Conservation (phyloP, 306 rosid species). For the Dalbergia cultrata region DNA sequence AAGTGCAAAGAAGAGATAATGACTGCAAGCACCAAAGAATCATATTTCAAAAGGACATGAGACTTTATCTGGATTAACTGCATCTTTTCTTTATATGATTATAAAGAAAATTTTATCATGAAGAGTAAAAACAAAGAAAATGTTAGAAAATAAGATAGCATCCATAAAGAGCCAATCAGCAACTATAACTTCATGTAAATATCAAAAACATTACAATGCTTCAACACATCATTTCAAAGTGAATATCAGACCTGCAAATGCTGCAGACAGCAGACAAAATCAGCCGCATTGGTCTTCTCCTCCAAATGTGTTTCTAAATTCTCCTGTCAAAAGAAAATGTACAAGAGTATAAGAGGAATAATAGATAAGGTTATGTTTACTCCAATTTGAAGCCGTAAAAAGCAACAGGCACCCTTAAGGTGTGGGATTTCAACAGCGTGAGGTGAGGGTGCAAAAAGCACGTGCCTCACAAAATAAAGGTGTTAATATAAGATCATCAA, state of each 20-base stretch:
- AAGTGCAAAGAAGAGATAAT: neutral
- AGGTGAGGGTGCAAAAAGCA: neutral
- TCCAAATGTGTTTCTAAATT: slow-evolving; percentile 64
- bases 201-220: neutral
- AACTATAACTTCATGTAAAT: slow-evolving; percentile 9
- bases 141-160: neutral
- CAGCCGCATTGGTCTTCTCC: slow-evolving; percentile 70
- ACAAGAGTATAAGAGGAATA: neutral
- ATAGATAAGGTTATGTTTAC: neutral
- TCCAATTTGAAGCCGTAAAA: slow-evolving; percentile 11
- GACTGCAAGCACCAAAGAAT: slow-evolving; percentile 6
- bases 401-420: neutral
- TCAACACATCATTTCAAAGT: neutral
- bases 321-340: slow-evolving; percentile 58
- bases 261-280: slow-evolving; percentile 95
- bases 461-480: neutral
- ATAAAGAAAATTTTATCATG: slow-evolving; percentile 1
- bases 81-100: neutral
- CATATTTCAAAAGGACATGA: slow-evolving; percentile 24
- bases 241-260: slow-evolving; percentile 80
- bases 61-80: slow-evolving; percentile 14
- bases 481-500: neutral
- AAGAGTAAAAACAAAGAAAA: slow-evolving; percentile 13
- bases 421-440: neutral
- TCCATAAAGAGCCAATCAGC: neutral